Percentiles rank a stretch among this genome's conserved stretches.
phyloP scores from a whole-genome alignment of 768 basidiomycete species.

The Kondoa subrosea region DNA sequence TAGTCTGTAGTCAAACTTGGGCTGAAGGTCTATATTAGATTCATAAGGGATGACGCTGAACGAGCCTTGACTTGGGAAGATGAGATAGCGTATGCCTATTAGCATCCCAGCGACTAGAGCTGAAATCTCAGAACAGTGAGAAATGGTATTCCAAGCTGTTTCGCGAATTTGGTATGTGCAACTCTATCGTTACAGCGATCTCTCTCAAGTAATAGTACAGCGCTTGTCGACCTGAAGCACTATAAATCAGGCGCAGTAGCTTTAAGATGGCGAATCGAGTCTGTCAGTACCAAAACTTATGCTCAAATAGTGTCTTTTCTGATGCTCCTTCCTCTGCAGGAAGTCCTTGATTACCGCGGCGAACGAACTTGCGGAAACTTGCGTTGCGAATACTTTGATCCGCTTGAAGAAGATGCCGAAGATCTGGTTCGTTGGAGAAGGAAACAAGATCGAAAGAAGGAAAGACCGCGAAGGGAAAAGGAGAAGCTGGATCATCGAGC shows the following conservation, averaged over 20 bases:
- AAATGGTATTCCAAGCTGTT: constrained; percentile 21
- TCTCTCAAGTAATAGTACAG: not conserved
- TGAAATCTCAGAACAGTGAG: not conserved
- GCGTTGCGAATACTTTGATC: constrained; percentile 32
- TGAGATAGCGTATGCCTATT: not conserved
- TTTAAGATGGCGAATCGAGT: constrained; percentile 33
- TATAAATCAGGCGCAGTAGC: constrained; percentile 32
- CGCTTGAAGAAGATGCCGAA: constrained; percentile 6
- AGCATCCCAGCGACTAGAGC: not conserved
- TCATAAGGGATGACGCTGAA: not conserved
- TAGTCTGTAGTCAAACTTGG: not conserved
- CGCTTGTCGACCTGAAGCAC: constrained; percentile 31
- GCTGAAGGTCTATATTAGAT: not conserved
- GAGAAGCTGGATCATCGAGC: not conserved
- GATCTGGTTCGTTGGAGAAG: constrained; percentile 1
- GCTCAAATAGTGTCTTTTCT: too few species aligned
- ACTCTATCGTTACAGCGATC: not conserved
- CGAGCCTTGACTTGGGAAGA: not conserved
- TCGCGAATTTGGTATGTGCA: constrained; percentile 18
- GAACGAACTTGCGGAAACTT: constrained; percentile 33
- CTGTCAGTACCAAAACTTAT: too few species aligned
- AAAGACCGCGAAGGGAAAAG: not conserved
- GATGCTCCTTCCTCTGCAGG: too few species aligned
- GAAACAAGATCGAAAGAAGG: not conserved
- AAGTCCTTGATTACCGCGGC: constrained; percentile 32